Percentiles rank a stretch among this genome's conserved stretches.
phyloP scores from a whole-genome alignment of 139 green algal genomes.

The Bryopsis sp. region DNA sequence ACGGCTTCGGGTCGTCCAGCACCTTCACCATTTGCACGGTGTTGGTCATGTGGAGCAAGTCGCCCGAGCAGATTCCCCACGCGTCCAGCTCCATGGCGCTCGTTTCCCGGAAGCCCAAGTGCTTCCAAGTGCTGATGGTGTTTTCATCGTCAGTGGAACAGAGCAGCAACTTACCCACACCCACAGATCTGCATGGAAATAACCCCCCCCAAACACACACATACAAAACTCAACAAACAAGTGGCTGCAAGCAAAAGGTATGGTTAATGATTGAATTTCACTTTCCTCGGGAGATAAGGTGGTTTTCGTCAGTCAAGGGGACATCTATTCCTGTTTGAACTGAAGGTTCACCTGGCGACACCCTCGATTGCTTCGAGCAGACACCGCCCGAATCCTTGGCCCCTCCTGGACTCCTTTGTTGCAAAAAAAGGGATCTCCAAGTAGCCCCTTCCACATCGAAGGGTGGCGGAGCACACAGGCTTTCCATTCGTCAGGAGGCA shows the following conservation, averaged over 20 bases:
- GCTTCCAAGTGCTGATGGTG: conserved; percentile 68
- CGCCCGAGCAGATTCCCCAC: conserved; percentile 57
- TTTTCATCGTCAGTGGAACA: conserved; percentile 46
- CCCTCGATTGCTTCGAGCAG: conserved; percentile 78
- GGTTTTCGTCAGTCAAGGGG: too few relatives aligned
- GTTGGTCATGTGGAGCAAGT: conserved; percentile 90
- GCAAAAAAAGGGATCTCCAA: conserved; percentile 86
- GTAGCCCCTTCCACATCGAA: conserved; percentile 66
- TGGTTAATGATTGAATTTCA: too few relatives aligned
- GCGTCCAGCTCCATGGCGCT: conserved; percentile 50
- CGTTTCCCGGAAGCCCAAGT: conserved; percentile 71
- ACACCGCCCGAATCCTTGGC: conserved; percentile 67
- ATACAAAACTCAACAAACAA: too few relatives aligned
- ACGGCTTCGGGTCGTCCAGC: conserved; percentile 35
- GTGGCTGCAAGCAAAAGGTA: too few relatives aligned
- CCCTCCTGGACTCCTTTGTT: conserved; percentile 61
- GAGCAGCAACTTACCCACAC: conserved; percentile 44
- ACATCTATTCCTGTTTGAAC: too few relatives aligned
- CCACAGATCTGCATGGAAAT: conserved; percentile 16
- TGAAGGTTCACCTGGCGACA: conserved; percentile 35
- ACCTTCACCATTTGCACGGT: conserved; percentile 78
- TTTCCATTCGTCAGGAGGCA: conserved; percentile 54
- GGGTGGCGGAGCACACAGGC: conserved; percentile 72
- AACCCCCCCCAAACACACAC: too few relatives aligned
- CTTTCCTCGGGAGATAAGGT: neutral